phyloP scores from a whole-genome alignment of 768 basidiomycete species.

The Mycena venus region DNA sequence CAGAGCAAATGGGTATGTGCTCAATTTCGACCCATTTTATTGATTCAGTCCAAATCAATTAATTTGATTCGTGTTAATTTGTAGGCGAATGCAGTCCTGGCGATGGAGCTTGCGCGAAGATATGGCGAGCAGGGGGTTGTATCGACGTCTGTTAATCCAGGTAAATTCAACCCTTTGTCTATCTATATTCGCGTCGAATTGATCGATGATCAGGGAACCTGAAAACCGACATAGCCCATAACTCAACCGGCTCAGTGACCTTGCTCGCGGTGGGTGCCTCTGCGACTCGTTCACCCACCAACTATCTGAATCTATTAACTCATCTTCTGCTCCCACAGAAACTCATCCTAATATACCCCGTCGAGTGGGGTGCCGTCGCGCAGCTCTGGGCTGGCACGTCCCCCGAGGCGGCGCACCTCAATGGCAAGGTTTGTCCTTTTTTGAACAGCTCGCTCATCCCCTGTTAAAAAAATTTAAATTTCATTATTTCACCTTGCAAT shows the following conservation, averaged over 20 bases:
- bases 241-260: neutral
- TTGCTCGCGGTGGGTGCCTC: neutral
- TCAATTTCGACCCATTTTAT: no score
- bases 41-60: constrained; percentile 23
- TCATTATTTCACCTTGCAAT: neutral
- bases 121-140: constrained; percentile 63
- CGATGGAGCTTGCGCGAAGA: constrained; percentile 61
- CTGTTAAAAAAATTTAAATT: no score
- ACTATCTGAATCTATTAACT: neutral
- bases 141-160: constrained; percentile 61
- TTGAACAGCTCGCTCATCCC: no score
- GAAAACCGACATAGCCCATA: constrained; percentile 18
- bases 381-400: constrained; percentile 60
- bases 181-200: no score
- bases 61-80: neutral
- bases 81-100: constrained; percentile 59
- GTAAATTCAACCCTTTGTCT: constrained; percentile 29
- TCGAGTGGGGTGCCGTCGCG: constrained; percentile 54
- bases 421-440: constrained; percentile 55
- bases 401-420: constrained; percentile 49
- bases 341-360: constrained; percentile 44
- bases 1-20: constrained; percentile 65
- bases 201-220: constrained; percentile 26
- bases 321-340: constrained; percentile 23
- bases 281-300: neutral